Conservation (phyloP, 2,329 filamentous ascomycete species). For the Alternaria atra region DNA sequence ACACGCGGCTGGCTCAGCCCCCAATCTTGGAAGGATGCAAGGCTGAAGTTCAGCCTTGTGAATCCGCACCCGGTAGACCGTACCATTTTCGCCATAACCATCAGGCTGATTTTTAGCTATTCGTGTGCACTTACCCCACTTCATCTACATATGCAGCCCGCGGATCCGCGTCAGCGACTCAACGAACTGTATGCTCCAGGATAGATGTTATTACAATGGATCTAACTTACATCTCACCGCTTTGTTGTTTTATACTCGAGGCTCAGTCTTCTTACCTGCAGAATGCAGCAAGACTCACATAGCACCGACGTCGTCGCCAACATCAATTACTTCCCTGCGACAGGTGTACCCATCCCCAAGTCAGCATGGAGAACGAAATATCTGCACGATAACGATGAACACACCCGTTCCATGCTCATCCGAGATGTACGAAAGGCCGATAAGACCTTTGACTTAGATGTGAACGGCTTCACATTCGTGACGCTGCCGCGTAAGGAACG, state of each 20-base stretch:
- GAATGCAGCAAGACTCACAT: constrained; percentile 1
- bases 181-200: background rate
- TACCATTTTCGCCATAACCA: too few relatives aligned
- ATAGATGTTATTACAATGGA: background rate
- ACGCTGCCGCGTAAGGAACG: constrained; percentile 13
- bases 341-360: constrained; percentile 20
- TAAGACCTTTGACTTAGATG: constrained; percentile 50
- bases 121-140: constrained; percentile 20
- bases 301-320: constrained; percentile 21
- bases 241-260: too few relatives aligned
- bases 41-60: too few relatives aligned
- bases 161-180: constrained; percentile 4
- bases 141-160: background rate
- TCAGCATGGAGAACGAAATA: constrained; percentile 25
- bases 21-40: too few relatives aligned
- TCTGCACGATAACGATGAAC: constrained; percentile 18
- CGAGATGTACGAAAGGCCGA: constrained; percentile 56
- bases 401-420: constrained; percentile 41
- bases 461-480: constrained; percentile 43
- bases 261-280: background rate
- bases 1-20: too few relatives aligned
- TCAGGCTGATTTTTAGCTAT: too few relatives aligned
- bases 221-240: background rate
- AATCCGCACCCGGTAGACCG: too few relatives aligned
- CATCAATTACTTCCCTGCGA: constrained; percentile 32